Conservation (phyloP, 2,329 filamentous ascomycete genomes). For the Gaeumannomyces sp. region DNA sequence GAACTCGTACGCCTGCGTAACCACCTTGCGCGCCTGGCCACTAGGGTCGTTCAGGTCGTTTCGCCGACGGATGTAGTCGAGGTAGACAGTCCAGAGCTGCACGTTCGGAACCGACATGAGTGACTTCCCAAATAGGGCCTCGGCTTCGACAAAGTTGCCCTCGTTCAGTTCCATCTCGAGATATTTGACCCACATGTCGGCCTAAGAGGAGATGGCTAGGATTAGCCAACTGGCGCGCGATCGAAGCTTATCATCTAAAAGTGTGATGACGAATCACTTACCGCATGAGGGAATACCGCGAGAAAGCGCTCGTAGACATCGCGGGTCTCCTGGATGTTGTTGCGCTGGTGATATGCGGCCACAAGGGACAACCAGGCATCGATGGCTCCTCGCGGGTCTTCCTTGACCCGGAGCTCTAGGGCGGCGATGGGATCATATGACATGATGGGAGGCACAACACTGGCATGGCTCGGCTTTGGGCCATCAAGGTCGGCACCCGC, state of each 20-base stretch:
- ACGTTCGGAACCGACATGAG: conserved; percentile 76
- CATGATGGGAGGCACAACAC: conserved; percentile 12
- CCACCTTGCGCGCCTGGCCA: conserved; percentile 69
- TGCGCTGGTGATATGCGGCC: conserved; percentile 72
- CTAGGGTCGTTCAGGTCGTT: conserved; percentile 81
- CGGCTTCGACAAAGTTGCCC: conserved; percentile 74
- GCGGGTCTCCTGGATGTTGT: conserved; percentile 75
- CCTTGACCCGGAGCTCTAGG: conserved; percentile 83
- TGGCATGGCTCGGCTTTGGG: conserved; percentile 8
- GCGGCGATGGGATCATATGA: conserved; percentile 70
- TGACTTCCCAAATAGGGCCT: conserved; percentile 74
- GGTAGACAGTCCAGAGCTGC: conserved; percentile 84
- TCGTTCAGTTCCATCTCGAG: conserved; percentile 83
- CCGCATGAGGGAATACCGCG: conserved; percentile 80
- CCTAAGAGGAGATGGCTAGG: conserved; percentile 43
- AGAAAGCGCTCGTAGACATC: conserved; percentile 81
- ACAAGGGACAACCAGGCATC: conserved; percentile 89
- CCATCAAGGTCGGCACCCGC: conserved; percentile 2
- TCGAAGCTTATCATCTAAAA: not conserved
- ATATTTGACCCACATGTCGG: conserved; percentile 85
- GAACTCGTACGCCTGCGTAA: conserved; percentile 86
- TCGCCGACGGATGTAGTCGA: conserved; percentile 88
- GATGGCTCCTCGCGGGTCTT: conserved; percentile 88
- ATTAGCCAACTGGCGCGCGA: not conserved
- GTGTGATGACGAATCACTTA: conserved; percentile 45